Percentiles rank a stretch among this genome's conserved stretches.
These are phyloP conservation scores for Aspergillus ochraceus DNA, from an alignment of 2,329 filamentous ascomycete species.

Conservation along the genomic window DNA sequence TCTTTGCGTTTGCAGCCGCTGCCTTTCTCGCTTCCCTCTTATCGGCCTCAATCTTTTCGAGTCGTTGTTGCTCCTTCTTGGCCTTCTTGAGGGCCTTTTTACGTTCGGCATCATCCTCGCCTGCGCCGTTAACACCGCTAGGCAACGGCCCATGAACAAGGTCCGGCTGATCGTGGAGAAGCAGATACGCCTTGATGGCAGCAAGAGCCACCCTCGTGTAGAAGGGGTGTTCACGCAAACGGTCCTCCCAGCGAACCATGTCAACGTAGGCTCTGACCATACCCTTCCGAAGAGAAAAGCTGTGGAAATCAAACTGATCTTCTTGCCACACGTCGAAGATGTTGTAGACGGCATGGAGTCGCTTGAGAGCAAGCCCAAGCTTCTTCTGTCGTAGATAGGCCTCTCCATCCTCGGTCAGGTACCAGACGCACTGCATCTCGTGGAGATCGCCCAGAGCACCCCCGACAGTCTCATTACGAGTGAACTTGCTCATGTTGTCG, in stretches of 20 bases:
- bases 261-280: slow-evolving; percentile 93
- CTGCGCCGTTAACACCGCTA: slow-evolving; percentile 47
- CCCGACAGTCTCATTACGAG: slow-evolving; percentile 81
- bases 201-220: slow-evolving; percentile 80
- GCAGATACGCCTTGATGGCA: slow-evolving; percentile 77
- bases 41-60: slow-evolving; percentile 77
- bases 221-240: slow-evolving; percentile 87
- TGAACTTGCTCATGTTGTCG: slow-evolving; percentile 90
- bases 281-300: slow-evolving; percentile 93
- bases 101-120: slow-evolving; percentile 62
- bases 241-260: slow-evolving; percentile 96
- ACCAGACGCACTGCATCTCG: slow-evolving; percentile 99
- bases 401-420: slow-evolving; percentile 90
- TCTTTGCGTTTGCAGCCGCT: slow-evolving; percentile 61
- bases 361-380: slow-evolving; percentile 82
- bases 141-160: slow-evolving; percentile 60
- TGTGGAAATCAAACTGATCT: slow-evolving; percentile 98
- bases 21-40: slow-evolving; percentile 84
- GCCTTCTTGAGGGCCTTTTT: slow-evolving; percentile 92
- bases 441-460: slow-evolving; percentile 87
- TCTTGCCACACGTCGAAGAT: slow-evolving; percentile 98
- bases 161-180: slow-evolving; percentile 73
- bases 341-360: slow-evolving; percentile 82
- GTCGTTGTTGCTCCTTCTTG: slow-evolving; percentile 72
- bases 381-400: slow-evolving; percentile 81